These are phyloP conservation scores for Cytospora mali DNA, from an alignment of 2,329 filamentous ascomycete species.

Conservation along the genomic window DNA sequence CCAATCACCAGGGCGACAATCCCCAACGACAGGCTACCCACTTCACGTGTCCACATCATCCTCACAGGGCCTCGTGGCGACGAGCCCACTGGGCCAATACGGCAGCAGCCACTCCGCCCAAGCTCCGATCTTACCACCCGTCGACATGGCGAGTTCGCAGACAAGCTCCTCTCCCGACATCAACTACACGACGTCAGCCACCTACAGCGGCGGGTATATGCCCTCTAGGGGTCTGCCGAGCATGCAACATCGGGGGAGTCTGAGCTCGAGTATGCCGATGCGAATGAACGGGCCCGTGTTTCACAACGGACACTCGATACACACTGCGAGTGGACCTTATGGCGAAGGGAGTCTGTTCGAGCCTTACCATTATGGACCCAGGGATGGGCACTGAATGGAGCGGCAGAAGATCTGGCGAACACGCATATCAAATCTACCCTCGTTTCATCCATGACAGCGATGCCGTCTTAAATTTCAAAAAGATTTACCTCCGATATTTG, in stretches of 20 bases:
- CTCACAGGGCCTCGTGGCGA: slow-evolving; percentile 22
- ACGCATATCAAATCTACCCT: not conserved
- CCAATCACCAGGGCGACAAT: slow-evolving; percentile 27
- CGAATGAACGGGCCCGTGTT: slow-evolving; percentile 18
- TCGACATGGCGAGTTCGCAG: slow-evolving; percentile 25
- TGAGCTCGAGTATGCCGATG: slow-evolving; percentile 19
- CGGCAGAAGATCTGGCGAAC: too few species aligned
- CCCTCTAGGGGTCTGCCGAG: slow-evolving; percentile 23
- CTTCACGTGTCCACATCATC: slow-evolving; percentile 14
- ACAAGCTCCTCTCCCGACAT: slow-evolving; percentile 24
- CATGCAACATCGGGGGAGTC: slow-evolving; percentile 22
- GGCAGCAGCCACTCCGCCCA: slow-evolving; percentile 24
- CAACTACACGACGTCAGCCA: slow-evolving; percentile 27
- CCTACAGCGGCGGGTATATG: slow-evolving; percentile 24
- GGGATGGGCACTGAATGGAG: slow-evolving; percentile 23
- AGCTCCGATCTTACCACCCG: slow-evolving; percentile 19
- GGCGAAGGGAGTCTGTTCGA: slow-evolving; percentile 27
- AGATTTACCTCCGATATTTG: not conserved
- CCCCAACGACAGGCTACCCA: slow-evolving; percentile 23
- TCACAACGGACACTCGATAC: slow-evolving; percentile 18
- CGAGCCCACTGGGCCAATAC: slow-evolving; percentile 25
- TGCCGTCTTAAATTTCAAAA: not conserved
- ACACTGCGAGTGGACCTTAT: slow-evolving; percentile 15
- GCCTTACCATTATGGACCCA: slow-evolving; percentile 20
- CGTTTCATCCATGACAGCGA: not conserved